Evolutionary conservation across 2,329 filamentous ascomycete genomes (phyloP).

Genomic region (Alternaria tenuissima): DNA sequence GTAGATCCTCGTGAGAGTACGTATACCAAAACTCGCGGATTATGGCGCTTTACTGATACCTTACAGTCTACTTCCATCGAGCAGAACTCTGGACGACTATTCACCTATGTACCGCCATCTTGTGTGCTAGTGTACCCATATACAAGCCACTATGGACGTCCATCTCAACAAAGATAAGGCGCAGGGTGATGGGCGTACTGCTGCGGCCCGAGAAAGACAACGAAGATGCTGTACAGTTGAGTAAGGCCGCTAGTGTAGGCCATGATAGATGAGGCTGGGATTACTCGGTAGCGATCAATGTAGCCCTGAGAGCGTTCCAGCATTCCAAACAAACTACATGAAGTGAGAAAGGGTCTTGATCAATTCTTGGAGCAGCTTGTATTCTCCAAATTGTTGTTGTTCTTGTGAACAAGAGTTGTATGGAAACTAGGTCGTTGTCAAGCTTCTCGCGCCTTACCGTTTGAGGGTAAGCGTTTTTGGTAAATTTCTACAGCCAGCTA

Average conservation of each 20-base stretch:
- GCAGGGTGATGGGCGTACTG: not conserved
- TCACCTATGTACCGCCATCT: slow-evolving; percentile 2
- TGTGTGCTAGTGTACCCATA: not conserved
- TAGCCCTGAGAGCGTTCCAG: not conserved
- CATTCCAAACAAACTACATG: not conserved
- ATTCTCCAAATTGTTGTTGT: not conserved
- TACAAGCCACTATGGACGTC: not conserved
- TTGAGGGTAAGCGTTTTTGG: not conserved
- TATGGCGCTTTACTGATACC: not conserved
- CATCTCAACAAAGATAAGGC: not conserved
- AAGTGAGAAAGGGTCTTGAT: not conserved
- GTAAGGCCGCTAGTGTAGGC: not conserved
- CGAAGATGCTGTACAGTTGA: not conserved
- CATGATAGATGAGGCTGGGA: not conserved
- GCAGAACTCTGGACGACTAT: not conserved
- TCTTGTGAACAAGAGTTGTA: not conserved
- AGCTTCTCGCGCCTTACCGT: not conserved
- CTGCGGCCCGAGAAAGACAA: not conserved
- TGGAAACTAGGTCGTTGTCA: not conserved
- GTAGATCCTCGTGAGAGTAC: not conserved
- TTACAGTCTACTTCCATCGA: not conserved
- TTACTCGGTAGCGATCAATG: not conserved
- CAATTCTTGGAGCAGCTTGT: not conserved
- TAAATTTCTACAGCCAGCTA: not conserved
- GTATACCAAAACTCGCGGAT: not conserved